These are phyloP conservation scores for Venturia carpophila DNA, from an alignment of 2,329 filamentous ascomycete species.

Conservation along the genomic window DNA sequence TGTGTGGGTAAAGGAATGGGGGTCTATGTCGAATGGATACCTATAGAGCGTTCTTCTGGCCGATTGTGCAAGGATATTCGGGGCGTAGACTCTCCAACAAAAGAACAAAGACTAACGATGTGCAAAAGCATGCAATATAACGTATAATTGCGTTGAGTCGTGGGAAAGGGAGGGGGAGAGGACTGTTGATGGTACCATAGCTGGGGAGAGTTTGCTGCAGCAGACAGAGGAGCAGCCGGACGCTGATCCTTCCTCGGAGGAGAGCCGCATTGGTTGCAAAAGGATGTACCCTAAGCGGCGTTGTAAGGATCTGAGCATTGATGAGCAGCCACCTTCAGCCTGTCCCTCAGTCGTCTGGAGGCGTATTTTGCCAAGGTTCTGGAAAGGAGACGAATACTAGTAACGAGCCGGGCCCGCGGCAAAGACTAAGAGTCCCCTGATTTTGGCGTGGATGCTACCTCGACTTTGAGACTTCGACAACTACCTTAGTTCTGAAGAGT, in stretches of 20 bases:
- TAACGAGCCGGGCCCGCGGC: constrained; percentile 3
- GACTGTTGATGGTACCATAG: not conserved
- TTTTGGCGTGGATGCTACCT: not conserved
- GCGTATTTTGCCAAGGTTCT: constrained; percentile 4
- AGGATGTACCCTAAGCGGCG: constrained; percentile 2
- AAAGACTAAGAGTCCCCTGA: constrained; percentile 7
- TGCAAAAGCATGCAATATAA: constrained; percentile 12
- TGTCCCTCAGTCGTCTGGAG: constrained; percentile 5
- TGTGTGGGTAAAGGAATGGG: constrained; percentile 5
- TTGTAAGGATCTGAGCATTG: constrained; percentile 1
- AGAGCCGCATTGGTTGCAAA: not conserved
- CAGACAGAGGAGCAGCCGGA: not conserved
- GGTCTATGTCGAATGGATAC: constrained; percentile 4
- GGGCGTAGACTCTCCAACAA: not conserved
- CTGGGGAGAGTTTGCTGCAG: not conserved
- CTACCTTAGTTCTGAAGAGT: not conserved
- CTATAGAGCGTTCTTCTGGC: constrained; percentile 3
- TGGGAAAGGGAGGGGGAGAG: not conserved
- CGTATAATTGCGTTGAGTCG: not conserved
- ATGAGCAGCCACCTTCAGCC: constrained; percentile 8
- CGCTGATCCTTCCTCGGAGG: constrained; percentile 3
- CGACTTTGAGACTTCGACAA: not conserved
- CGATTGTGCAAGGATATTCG: not conserved
- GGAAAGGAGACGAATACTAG: not conserved
- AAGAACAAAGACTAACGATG: not conserved